Conservation (phyloP, 441 rosid genomes). For the Breynia disticha region DNA sequence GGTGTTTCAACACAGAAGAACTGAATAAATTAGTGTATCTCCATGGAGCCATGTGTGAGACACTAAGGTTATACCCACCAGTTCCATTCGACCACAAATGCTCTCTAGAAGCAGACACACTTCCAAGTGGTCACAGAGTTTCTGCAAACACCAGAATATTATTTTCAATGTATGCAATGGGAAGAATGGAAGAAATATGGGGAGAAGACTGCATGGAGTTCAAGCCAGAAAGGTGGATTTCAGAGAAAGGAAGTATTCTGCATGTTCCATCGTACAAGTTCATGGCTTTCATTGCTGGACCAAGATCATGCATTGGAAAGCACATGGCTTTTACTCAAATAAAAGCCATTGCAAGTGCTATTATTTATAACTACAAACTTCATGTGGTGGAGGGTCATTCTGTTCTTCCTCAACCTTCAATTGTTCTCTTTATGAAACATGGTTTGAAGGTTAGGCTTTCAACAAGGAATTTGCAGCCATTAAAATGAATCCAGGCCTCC, state of each 20-base stretch:
- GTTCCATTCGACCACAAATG: constrained; percentile 15
- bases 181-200: constrained; percentile 22
- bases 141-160: constrained; percentile 5
- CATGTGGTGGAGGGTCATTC: constrained; percentile 6
- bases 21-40: constrained; percentile 13
- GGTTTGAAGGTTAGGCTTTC: constrained; percentile 8
- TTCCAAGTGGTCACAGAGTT: constrained; percentile 19
- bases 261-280: constrained; percentile 14
- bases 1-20: not conserved
- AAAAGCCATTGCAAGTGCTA: constrained; percentile 15
- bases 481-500: too few relatives aligned
- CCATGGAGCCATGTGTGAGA: constrained; percentile 14
- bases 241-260: constrained; percentile 10
- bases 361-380: constrained; percentile 11
- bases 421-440: constrained; percentile 11
- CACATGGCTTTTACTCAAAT: constrained; percentile 21
- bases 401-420: constrained; percentile 2
- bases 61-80: constrained; percentile 16
- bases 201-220: constrained; percentile 23
- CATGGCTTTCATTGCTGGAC: constrained; percentile 19
- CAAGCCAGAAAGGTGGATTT: constrained; percentile 28
- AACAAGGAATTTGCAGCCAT: not conserved
- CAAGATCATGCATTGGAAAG: constrained; percentile 27
- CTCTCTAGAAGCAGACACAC: constrained; percentile 7
- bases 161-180: constrained; percentile 11